Percentiles rank a stretch among this genome's conserved stretches.
Evolutionary conservation across 441 rosid genomes (phyloP).

Genomic region (Aquilaria agallochum): DNA sequence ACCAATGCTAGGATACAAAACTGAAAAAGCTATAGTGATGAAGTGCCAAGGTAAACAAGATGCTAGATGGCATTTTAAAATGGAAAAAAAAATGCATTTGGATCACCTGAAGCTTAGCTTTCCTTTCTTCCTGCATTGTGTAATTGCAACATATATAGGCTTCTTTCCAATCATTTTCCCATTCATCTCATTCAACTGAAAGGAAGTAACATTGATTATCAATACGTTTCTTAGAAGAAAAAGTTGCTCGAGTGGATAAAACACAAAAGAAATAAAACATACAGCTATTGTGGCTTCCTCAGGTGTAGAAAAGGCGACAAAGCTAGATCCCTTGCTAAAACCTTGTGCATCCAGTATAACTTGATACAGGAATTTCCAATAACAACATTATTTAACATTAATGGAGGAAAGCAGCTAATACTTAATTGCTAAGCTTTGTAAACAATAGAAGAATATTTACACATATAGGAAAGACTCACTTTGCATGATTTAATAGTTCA

Average conservation of each 20-base stretch:
- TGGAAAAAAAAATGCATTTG: slow-evolving; percentile 1
- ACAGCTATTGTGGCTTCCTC: slow-evolving; percentile 73
- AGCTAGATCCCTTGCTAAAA: slow-evolving; percentile 60
- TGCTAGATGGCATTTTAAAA: neutral
- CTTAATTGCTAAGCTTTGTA: neutral
- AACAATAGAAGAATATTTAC: neutral
- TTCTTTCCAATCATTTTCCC: slow-evolving; percentile 62
- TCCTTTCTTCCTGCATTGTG: slow-evolving; percentile 75
- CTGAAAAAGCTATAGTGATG: no score
- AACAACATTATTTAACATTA: neutral
- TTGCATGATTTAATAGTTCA: slow-evolving; percentile 64
- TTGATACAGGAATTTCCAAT: slow-evolving; percentile 16
- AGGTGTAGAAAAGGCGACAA: slow-evolving; percentile 56
- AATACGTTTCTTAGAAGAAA: neutral
- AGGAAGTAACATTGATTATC: neutral
- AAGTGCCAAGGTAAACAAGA: no score
- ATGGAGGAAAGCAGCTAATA: neutral
- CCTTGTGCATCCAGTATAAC: slow-evolving; percentile 52
- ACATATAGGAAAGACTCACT: slow-evolving; percentile 20
- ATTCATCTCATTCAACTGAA: slow-evolving; percentile 56
- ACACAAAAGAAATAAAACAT: slow-evolving; percentile 13
- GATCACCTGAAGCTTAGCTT: slow-evolving; percentile 47
- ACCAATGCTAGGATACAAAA: no score
- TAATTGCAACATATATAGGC: slow-evolving; percentile 66
- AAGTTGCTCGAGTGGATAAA: neutral